These are phyloP conservation scores for Populus pruinosa DNA, from an alignment of 345 rosid species.

Conservation along the genomic window DNA sequence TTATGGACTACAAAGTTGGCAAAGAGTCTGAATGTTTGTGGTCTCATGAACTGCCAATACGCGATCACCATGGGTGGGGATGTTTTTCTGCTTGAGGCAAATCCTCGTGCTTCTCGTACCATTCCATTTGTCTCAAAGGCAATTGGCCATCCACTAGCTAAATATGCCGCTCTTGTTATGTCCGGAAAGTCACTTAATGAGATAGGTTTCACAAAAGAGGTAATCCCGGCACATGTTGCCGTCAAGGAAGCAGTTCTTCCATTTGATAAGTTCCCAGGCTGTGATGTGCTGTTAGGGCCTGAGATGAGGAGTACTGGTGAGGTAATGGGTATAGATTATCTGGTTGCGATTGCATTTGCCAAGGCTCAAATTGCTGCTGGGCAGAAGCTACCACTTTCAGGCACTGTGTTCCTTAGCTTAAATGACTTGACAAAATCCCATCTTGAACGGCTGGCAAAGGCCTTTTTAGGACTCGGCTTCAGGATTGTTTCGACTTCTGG, in stretches of 20 bases:
- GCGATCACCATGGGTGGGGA: constrained; percentile 78
- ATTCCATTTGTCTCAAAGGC: constrained; percentile 98
- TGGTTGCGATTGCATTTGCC: constrained; percentile 68
- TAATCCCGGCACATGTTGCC: constrained; percentile 73
- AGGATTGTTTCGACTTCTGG: constrained; percentile 80
- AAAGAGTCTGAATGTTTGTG: constrained; percentile 73
- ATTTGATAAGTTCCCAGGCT: constrained; percentile 90
- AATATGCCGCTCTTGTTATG: constrained; percentile 93
- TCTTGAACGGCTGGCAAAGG: constrained; percentile 68
- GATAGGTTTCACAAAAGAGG: constrained; percentile 66
- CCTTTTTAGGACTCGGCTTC: constrained; percentile 75
- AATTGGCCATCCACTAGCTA: constrained; percentile 90
- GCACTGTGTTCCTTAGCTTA: constrained; percentile 89
- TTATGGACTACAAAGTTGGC: constrained; percentile 81
- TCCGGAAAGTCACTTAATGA: constrained; percentile 77
- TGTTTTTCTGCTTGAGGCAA: constrained; percentile 93
- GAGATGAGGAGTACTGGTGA: constrained; percentile 98
- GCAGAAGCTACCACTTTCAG: constrained; percentile 77
- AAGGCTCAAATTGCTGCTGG: constrained; percentile 96
- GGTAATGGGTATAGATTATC: constrained; percentile 88
- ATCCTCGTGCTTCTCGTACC: constrained; percentile 96
- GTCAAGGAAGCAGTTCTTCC: constrained; percentile 98
- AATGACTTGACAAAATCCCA: constrained; percentile 82
- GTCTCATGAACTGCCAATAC: constrained; percentile 94
- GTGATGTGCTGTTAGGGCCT: constrained; percentile 89